Evolutionary conservation across 2,329 filamentous ascomycete species (phyloP), one percentile per base, ranked within the genome.

Genomic region (Dryadomyces quercus-mongolicae): DNA sequence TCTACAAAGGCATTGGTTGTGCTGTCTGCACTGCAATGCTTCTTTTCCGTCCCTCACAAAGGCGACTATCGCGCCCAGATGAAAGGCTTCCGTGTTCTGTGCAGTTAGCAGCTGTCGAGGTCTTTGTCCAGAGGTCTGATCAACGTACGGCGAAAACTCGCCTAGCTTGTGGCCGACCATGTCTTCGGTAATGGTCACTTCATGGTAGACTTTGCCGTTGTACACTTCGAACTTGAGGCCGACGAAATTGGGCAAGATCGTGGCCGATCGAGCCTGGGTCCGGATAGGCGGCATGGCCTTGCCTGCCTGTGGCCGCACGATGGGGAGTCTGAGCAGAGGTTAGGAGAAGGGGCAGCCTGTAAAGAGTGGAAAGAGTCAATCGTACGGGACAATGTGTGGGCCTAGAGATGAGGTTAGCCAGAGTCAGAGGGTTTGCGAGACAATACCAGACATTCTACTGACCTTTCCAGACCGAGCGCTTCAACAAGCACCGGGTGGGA

Each of bases 121-220:
- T 36, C 16, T 15, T 20, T 44, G 12, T 15, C n/a, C 6, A 6
- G 6, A 38, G 12, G 4, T 16, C 12, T 20, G 2, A 2, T 9
- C 15, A 51, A 81, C 88, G 65, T 80, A 95, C 90, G 81, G 75
- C 58, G 89, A 84, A 68, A 95, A 96, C 71, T 96, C 91, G 63
- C 91, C 91, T 61, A 96, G 76, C 72, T 95, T 96, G 70, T 93
- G 86, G 53, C 91, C 91, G 51, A 96, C 91, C 91, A 96, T 96
- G 65, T 95, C 88, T 68, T 95, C 91, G 16, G 90, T 95, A 59
- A 96, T 86, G 60, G 76, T 78, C 54, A 95, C 77, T 61, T 93
- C 87, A 62, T 85, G 73, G 70, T 95, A 95, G 36, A 78, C 79
- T 74, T 93, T 95, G 64, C 91, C 91, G 68, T 95, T 95, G 73